These are phyloP conservation scores for Phytophthora boehmeriae DNA, from an alignment of 352 stramenopile genomes.

Conservation along the genomic window DNA sequence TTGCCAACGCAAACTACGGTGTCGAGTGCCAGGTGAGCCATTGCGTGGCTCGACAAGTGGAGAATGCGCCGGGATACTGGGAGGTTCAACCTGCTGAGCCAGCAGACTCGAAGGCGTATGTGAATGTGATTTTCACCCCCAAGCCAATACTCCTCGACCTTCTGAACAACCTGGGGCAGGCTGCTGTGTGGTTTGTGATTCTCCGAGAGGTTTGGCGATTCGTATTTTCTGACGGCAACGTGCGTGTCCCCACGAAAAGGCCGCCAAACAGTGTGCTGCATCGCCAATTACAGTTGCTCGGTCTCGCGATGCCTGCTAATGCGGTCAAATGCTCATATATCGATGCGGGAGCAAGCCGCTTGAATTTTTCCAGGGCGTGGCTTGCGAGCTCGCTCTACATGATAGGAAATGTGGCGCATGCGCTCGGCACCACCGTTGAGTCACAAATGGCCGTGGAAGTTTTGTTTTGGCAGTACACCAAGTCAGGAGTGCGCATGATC, in stretches of 20 bases:
- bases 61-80: slow-evolving; percentile 17
- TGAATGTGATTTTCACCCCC: slow-evolving; percentile 27
- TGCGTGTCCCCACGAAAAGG: not conserved
- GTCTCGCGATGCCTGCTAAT: not conserved
- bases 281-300: slow-evolving; percentile 1
- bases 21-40: slow-evolving; percentile 25
- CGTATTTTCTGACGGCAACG: not conserved
- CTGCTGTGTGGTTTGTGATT: slow-evolving; percentile 13
- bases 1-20: slow-evolving; percentile 17
- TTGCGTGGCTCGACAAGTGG: slow-evolving; percentile 20
- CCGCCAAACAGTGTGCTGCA: not conserved
- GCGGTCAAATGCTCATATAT: slow-evolving; percentile 5
- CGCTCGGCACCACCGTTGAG: slow-evolving; percentile 20
- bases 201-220: slow-evolving; percentile 8
- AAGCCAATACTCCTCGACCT: slow-evolving; percentile 16
- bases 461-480: slow-evolving; percentile 21
- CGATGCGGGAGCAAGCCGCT: slow-evolving; percentile 3
- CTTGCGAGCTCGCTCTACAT: slow-evolving; percentile 26
- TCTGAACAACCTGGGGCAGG: slow-evolving; percentile 20
- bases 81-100: slow-evolving; percentile 9
- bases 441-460: slow-evolving; percentile 29
- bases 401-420: slow-evolving; percentile 20
- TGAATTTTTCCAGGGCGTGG: slow-evolving; percentile 23
- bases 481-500: slow-evolving; percentile 9
- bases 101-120: slow-evolving; percentile 13